Evolutionary conservation across 108 stramenopile genomes (phyloP).

Genomic region (Aurantiochytrium sp.): DNA sequence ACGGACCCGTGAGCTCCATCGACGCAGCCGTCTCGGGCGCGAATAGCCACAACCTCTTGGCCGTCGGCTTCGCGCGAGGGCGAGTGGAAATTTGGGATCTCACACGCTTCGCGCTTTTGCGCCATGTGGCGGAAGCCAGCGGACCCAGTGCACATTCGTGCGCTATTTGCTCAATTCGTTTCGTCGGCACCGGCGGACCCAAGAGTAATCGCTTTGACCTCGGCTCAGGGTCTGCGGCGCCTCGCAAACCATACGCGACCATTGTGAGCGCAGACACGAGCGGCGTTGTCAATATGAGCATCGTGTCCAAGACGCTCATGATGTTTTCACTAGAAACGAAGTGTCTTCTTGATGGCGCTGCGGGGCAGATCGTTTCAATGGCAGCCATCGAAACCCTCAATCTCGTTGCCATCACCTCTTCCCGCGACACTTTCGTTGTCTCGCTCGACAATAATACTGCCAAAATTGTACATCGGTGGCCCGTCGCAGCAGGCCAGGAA

Average conservation of each 20-base stretch:
- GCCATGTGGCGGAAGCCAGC: not conserved
- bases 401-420: not conserved
- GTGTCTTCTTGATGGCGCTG: constrained; percentile 3
- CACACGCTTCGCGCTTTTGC: not conserved
- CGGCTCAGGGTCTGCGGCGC: not conserved
- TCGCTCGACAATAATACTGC: not conserved
- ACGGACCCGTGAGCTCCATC: not conserved
- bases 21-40: not conserved
- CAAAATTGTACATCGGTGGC: not conserved
- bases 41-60: not conserved
- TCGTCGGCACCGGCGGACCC: not conserved
- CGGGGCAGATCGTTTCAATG: not conserved
- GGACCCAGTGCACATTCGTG: not conserved
- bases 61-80: not conserved
- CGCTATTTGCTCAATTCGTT: not conserved
- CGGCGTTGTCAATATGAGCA: not conserved
- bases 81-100: not conserved
- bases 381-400: not conserved
- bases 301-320: not conserved
- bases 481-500: not conserved
- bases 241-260: not conserved
- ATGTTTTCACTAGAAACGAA: not conserved
- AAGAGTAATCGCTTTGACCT: not conserved
- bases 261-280: not conserved
- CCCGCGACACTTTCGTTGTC: not conserved